Base-by-base conservation (phyloP, 768 basidiomycete species). In the Tulasnella sp. region DNA sequence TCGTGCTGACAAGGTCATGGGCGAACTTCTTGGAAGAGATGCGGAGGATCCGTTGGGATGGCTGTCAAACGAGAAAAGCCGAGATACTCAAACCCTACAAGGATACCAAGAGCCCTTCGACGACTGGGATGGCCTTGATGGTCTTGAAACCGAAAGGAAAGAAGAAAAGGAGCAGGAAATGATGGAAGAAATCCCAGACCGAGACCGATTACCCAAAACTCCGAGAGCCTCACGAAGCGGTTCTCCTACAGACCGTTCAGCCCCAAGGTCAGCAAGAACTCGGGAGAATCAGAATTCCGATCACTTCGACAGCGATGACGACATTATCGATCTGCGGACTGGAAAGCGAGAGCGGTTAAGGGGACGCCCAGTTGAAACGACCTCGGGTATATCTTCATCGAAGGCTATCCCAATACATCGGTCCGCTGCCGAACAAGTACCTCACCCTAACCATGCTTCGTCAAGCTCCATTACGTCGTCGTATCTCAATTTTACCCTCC, bases 41-140 rank as follows among this genome's bases (percentile, higher is more conserved):
- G 75, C 36, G 15, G 39, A 76, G 69, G 75, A 76, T 39, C 75
- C 75, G 15, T 54, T 76, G 12, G 69, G 75, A 29, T 76, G 75
- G 75, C 31, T 76, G 19, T 38, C 67, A n/a, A 42, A n/a, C 4
- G 75, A 25, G 14, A 17, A 12, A 42, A 49, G 29, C 29, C 29
- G 64, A 39, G 22, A 29, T 39, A n/a, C 9, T 0, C 49, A n/a
- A n/a, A n/a, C 19, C n/a, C n/a, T 49, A 49, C 19, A 22, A 29
- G 29, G 67, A 7, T 1, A 31, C 12, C 38, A 68, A n/a, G 75
- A 39, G 17, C 69, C 75, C 14, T 76, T 69, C 31, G 75, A 74
- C 54, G 39, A 67, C 29, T 74, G 73, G 73, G 73, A 74, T 37
- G 73, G 73, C 9, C 37, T 71, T 36, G 75, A 73, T 49, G 17